phyloP scores from a whole-genome alignment of 1,284 basidiomycete species.

The Boletus sp. region DNA sequence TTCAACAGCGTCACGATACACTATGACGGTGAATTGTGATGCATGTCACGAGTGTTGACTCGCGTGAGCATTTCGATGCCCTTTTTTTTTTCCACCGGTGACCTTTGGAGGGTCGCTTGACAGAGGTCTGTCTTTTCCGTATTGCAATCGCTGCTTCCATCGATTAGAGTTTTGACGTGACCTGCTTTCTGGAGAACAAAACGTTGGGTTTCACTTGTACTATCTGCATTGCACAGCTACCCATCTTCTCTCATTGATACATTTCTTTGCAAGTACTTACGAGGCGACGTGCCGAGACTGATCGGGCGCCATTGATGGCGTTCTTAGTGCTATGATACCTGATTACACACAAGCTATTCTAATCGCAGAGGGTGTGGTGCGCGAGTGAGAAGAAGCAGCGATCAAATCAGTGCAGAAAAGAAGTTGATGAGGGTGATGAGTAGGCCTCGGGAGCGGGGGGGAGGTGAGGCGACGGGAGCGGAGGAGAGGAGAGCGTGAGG shows the following conservation, averaged over 20 bases:
- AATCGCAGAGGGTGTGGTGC: slow-evolving; percentile 19
- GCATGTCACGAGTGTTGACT: slow-evolving; percentile 15
- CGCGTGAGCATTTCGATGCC: background rate
- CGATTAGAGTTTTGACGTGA: slow-evolving; percentile 22
- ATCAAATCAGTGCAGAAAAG: slow-evolving; percentile 23
- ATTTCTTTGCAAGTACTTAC: slow-evolving; percentile 28
- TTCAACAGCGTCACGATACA: slow-evolving; percentile 88
- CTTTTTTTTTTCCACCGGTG: slow-evolving; percentile 4
- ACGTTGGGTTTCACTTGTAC: slow-evolving; percentile 30
- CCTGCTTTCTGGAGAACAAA: slow-evolving; percentile 25
- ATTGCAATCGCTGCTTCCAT: slow-evolving; percentile 8
- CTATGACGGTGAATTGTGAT: slow-evolving; percentile 63
- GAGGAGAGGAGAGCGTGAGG: slow-evolving; percentile 15
- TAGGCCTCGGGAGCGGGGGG: slow-evolving; percentile 17
- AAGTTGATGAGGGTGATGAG: slow-evolving; percentile 20
- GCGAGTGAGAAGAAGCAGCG: slow-evolving; percentile 11
- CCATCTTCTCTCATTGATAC: slow-evolving; percentile 18
- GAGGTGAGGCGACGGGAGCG: slow-evolving; percentile 24
- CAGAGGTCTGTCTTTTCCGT: slow-evolving; percentile 19
- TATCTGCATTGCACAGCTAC: slow-evolving; percentile 33
- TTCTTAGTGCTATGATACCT: slow-evolving; percentile 32
- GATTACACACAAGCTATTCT: slow-evolving; percentile 29
- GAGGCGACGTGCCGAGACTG: slow-evolving; percentile 19
- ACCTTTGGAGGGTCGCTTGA: slow-evolving; percentile 9
- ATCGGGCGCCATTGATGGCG: slow-evolving; percentile 23